Conservation (phyloP, 2,329 filamentous ascomycete species). For the Mariannaea sp. region DNA sequence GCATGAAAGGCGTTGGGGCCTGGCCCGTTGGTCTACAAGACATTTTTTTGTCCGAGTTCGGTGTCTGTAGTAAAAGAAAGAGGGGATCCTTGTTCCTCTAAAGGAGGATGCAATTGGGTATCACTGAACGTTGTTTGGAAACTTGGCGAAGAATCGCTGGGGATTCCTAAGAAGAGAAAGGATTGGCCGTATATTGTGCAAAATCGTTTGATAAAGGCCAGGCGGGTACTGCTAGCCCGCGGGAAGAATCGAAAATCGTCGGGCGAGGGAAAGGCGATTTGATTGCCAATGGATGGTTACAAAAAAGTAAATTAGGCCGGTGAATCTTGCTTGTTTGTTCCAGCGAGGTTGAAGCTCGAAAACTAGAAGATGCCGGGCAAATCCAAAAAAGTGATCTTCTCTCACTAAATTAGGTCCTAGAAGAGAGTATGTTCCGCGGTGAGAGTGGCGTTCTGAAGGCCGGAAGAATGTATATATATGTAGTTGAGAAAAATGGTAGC, state of each 20-base stretch:
- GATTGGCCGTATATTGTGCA: not conserved
- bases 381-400: constrained; percentile 11
- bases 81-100: too few species aligned
- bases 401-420: not conserved
- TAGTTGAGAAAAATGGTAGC: constrained; percentile 7
- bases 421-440: too few species aligned
- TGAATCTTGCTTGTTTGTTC: constrained; percentile 28
- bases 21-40: constrained; percentile 56
- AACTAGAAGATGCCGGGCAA: constrained; percentile 31
- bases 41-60: constrained; percentile 46
- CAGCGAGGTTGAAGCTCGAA: constrained; percentile 37
- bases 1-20: constrained; percentile 52
- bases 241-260: constrained; percentile 22
- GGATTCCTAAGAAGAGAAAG: constrained; percentile 19
- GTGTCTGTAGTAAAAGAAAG: constrained; percentile 26
- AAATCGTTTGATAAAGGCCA: constrained; percentile 11
- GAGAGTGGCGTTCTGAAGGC: too few species aligned
- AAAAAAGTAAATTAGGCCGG: too few species aligned
- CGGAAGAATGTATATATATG: too few species aligned
- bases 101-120: constrained; percentile 29
- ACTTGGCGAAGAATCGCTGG: constrained; percentile 23
- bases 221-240: constrained; percentile 16
- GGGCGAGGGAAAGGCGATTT: not conserved
- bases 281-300: constrained; percentile 18
- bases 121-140: constrained; percentile 22